Base-by-base conservation (phyloP, 805 yeast genomes). In the Yarrowia alimentaria region DNA sequence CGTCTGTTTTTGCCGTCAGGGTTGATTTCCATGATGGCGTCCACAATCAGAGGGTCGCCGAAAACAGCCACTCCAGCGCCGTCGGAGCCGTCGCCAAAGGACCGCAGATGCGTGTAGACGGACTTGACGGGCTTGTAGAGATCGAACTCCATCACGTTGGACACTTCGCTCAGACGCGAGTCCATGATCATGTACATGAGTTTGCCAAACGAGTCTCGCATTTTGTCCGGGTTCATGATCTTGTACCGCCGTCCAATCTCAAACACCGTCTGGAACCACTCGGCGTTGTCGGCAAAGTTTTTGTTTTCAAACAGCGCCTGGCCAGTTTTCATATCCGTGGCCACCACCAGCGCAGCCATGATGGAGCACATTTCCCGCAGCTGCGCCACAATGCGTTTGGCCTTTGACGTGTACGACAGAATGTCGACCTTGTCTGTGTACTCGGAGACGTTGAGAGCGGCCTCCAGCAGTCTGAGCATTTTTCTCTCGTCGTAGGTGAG, bases 141-240 rank as follows among this genome's bases (percentile, higher is more conserved):
- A 64, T 85, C 87, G 63, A 85, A 85, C 55, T 81, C 91, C 81
- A 85, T 76, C 47, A 79, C 80, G 12, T 76, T 78, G 56, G 75
- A 77, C 54, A 85, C 77, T 57, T 84, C 88, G 0, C 88, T 84
- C 21, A 83, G 65, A 38, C 85, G 69, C 2, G 93, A 85, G 64
- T 85, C 94, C 93, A 85, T 85, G 28, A 84, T 80, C 85, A 85
- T 85, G 64, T 85, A 85, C 68, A 85, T 81, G 53, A 85, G 68
- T 60, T 85, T 84, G 37, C 94, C 94, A 63, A 80, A 85, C 4
- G 80, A 80, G 59, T 81, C 85, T 55, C 89, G 74, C 85, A 85
- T 81, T 58, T 79, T 74, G 58, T 85, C 89, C 0, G 94, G 94
- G 60, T 85, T 85, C 89, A 85, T 81, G 58, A 85, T 80, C 62